A percentile compares a stretch with the other conserved stretches of the same genome.
Evolutionary conservation across 495 filamentous ascomycete species (phyloP).

Genomic region (Podospora didyma): DNA sequence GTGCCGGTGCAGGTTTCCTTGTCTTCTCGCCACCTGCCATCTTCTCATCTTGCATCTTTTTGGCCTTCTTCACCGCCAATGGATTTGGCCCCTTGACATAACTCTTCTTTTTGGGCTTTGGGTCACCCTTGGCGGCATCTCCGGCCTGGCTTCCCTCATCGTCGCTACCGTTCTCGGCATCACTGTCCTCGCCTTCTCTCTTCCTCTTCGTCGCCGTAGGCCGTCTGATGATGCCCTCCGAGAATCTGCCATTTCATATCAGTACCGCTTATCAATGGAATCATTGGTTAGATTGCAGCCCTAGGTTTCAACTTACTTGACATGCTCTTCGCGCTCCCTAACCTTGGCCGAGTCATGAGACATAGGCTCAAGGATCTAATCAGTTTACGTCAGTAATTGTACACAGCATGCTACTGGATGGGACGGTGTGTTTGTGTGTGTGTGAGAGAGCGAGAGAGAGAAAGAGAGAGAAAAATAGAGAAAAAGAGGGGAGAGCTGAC

Average conservation of each 20-base stretch:
- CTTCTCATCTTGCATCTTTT: constrained; percentile 17
- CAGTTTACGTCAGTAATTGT: neutral
- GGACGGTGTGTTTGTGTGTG: no score
- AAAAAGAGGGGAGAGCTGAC: constrained; percentile 34
- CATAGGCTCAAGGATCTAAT: constrained; percentile 70
- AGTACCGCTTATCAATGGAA: neutral
- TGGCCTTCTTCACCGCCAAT: constrained; percentile 74
- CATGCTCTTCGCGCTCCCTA: constrained; percentile 63
- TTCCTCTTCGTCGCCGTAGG: constrained; percentile 50
- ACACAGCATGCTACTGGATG: no score
- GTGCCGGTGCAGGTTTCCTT: constrained; percentile 12
- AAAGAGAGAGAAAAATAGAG: neutral
- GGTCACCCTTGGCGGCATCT: constrained; percentile 21
- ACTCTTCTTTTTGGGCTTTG: constrained; percentile 47
- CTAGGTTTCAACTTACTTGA: constrained; percentile 59
- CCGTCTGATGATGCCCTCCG: constrained; percentile 24
- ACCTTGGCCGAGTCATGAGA: constrained; percentile 56
- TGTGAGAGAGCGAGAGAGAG: neutral
- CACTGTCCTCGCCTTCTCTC: constrained; percentile 39
- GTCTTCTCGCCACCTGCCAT: constrained; percentile 11
- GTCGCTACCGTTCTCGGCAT: constrained; percentile 19
- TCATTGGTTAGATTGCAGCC: neutral
- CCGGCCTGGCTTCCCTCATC: constrained; percentile 23
- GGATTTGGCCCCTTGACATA: constrained; percentile 85
- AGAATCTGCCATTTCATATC: constrained; percentile 16